Base-by-base conservation (phyloP, 495 filamentous ascomycete genomes). In the Rostrohypoxylon terebratum region DNA sequence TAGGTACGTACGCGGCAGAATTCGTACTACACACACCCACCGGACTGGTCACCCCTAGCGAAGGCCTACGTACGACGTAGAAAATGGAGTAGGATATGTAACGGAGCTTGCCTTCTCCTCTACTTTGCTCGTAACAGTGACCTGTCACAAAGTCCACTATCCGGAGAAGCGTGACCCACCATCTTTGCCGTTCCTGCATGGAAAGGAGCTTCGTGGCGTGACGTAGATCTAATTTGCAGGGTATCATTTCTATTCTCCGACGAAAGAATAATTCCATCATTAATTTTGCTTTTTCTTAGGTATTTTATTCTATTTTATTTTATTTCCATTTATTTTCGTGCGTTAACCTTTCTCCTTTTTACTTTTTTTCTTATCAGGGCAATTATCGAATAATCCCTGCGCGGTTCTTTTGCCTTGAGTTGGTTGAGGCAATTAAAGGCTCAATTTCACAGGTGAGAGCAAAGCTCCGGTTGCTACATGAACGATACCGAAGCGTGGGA, bases 141-240 rank as follows among this genome's bases (percentile, higher is more conserved):
- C 71, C 59, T 69, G 71, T 73, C 65, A 69, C 48, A 11, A 33
- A 18, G 9, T 25, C 55, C n/a, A 58, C 4, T 13, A 9, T 13
- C 16, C 31, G 20, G 20, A 40, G 38, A 18, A 40, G 54, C 54
- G 33, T 40, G 16, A 18, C 4, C 16, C 36, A 28, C 25, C 9
- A 44, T 9, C 14, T 34, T 40, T 34, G 55, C 61, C 40, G 71
- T 73, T 73, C 71, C 71, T 73, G 71, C 71, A 69, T 73, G 38
- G 44, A 48, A 61, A 36, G 40, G 33, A 60, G 53, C 40, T 44
- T 57, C 60, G 61, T 55, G 55, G 61, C 47, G 45, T 57, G 53
- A 48, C 40, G 31, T 59, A 28, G 33, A 28, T 60, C 38, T 14
- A 48, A 44, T 20, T n/a, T 47, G 40, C 38, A 25, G 42, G 18